Evolutionary conservation across 805 yeast genomes (phyloP).

Genomic region (Cyberlindnera amylophila): DNA sequence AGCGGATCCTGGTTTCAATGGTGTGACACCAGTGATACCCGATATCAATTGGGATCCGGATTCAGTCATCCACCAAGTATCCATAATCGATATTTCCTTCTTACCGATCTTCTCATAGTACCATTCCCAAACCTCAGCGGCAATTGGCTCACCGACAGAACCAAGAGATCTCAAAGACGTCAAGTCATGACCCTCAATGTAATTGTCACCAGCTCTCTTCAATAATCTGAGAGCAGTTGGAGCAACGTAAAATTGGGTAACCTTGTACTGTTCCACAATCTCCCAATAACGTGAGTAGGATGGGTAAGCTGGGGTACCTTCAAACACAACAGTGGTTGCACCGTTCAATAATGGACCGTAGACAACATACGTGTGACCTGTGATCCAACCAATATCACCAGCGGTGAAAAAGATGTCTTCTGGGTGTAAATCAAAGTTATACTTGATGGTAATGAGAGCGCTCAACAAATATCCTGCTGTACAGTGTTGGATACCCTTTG

Average conservation of each 20-base stretch:
- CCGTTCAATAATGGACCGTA: slow-evolving; percentile 79
- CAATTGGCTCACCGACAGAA: slow-evolving; percentile 84
- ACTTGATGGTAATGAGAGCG: slow-evolving; percentile 69
- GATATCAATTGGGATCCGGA: slow-evolving; percentile 78
- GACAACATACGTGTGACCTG: slow-evolving; percentile 81
- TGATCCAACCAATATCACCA: slow-evolving; percentile 90
- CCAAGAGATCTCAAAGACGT: slow-evolving; percentile 67
- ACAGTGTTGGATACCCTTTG: slow-evolving; percentile 80
- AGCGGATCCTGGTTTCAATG: slow-evolving; percentile 84
- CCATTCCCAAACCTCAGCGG: slow-evolving; percentile 88
- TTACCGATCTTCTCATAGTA: slow-evolving; percentile 67
- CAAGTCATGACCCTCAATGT: slow-evolving; percentile 58
- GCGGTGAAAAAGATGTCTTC: slow-evolving; percentile 79
- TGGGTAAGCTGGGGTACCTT: slow-evolving; percentile 87
- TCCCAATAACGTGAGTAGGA: slow-evolving; percentile 78
- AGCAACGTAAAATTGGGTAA: slow-evolving; percentile 78
- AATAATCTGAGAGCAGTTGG: slow-evolving; percentile 78
- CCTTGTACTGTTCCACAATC: slow-evolving; percentile 65
- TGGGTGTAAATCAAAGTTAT: slow-evolving; percentile 70
- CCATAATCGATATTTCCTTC: slow-evolving; percentile 66
- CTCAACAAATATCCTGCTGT: slow-evolving; percentile 79
- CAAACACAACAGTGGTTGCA: slow-evolving; percentile 75
- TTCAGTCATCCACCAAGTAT: slow-evolving; percentile 90
- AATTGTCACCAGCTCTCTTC: slow-evolving; percentile 68
- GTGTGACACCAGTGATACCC: slow-evolving; percentile 72